Percentiles rank a stretch among this genome's conserved stretches.
phyloP scores from a whole-genome alignment of 23 red algal species.

The Cyanidium caldarium region DNA sequence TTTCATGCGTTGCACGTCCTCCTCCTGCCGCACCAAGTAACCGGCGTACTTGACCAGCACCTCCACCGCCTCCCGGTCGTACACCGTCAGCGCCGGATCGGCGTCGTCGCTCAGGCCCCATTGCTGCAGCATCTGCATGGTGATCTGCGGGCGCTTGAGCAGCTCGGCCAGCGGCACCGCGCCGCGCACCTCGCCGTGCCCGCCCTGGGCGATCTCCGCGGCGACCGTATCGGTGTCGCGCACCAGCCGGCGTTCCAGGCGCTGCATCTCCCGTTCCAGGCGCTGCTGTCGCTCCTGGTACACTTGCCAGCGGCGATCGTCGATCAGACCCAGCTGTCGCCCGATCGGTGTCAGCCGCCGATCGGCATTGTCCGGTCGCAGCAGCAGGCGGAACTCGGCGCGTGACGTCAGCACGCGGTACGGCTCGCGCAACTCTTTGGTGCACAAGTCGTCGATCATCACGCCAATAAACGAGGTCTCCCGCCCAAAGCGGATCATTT shows the following conservation, averaged over 20 bases:
- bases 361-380: slow-evolving; percentile 94
- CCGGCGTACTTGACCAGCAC: slow-evolving; percentile 88
- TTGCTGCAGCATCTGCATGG: neutral
- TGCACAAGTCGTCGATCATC: slow-evolving; percentile 95
- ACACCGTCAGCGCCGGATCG: slow-evolving; percentile 16
- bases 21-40: slow-evolving; percentile 66
- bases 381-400: slow-evolving; percentile 75
- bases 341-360: slow-evolving; percentile 61
- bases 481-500: slow-evolving; percentile 35
- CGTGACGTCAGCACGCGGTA: slow-evolving; percentile 97
- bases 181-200: neutral
- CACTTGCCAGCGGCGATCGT: slow-evolving; percentile 67
- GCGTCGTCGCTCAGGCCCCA: neutral
- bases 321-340: slow-evolving; percentile 67
- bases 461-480: slow-evolving; percentile 86
- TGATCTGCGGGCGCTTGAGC: neutral
- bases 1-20: slow-evolving; percentile 36
- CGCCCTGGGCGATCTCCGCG: neutral
- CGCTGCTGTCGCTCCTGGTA: slow-evolving; percentile 44
- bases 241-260: slow-evolving; percentile 7
- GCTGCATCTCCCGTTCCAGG: slow-evolving; percentile 27
- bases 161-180: slow-evolving; percentile 5
- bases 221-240: neutral
- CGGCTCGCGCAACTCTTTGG: slow-evolving; percentile 83
- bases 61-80: slow-evolving; percentile 75